phyloP scores from a whole-genome alignment of 805 yeast species.

The Nakazawaea siamensis region DNA sequence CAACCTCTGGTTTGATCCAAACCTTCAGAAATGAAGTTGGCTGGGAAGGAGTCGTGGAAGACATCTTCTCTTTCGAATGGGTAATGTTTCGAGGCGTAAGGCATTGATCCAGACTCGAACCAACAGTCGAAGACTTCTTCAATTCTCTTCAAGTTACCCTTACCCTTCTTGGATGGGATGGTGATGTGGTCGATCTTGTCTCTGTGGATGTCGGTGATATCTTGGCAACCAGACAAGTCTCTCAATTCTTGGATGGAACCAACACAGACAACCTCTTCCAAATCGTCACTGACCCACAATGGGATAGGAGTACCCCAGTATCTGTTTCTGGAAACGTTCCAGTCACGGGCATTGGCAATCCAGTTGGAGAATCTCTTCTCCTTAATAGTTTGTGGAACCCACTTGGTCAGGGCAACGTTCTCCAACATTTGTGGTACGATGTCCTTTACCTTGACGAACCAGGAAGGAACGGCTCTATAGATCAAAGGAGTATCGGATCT shows the following conservation, averaged over 20 bases:
- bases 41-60: conserved; percentile 80
- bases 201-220: conserved; percentile 89
- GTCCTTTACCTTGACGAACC: conserved; percentile 91
- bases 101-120: conserved; percentile 99
- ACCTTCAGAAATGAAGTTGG: conserved; percentile 97
- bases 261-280: conserved; percentile 84
- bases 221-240: conserved; percentile 72
- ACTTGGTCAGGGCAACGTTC: conserved; percentile 77
- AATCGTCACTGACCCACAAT: conserved; percentile 93
- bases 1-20: conserved; percentile 99
- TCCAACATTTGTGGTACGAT: conserved; percentile 83
- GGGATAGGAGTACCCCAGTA: conserved; percentile 99
- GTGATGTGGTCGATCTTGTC: conserved; percentile 86
- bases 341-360: conserved; percentile 98
- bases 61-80: conserved; percentile 82
- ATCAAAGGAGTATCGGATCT: conserved; percentile 97
- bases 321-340: conserved; percentile 97
- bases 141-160: conserved; percentile 79
- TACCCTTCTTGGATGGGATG: conserved; percentile 86
- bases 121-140: conserved; percentile 99
- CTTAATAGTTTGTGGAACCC: conserved; percentile 91
- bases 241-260: conserved; percentile 86
- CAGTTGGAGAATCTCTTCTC: conserved; percentile 96
- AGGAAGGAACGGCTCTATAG: conserved; percentile 95
- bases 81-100: conserved; percentile 93